Conservation (phyloP, 345 rosid genomes). For the Tarenaya hassleriana region DNA sequence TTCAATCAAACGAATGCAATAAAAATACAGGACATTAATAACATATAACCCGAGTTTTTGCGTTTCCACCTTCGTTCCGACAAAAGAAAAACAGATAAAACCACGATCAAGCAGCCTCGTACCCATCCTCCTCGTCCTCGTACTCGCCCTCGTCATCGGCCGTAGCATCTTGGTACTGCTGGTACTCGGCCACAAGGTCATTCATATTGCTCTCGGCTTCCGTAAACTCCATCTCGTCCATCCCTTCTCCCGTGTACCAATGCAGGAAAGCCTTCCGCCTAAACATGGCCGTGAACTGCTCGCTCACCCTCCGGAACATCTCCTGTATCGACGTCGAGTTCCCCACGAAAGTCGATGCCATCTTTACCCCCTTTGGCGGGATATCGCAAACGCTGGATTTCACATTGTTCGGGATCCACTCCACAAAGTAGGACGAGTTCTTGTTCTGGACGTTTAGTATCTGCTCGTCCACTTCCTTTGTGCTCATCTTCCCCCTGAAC, state of each 20-base stretch:
- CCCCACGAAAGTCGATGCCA: conserved; percentile 21
- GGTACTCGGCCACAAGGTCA: conserved; percentile 21
- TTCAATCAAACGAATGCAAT: too few species aligned
- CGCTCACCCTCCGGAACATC: conserved; percentile 25
- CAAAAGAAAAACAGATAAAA: too few species aligned
- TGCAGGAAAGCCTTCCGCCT: conserved; percentile 24
- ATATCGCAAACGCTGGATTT: conserved; percentile 21
- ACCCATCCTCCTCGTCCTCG: conserved; percentile 11
- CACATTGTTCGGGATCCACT: conserved; percentile 26
- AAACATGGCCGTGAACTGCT: conserved; percentile 24
- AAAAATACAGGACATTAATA: too few species aligned
- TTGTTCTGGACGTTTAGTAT: conserved; percentile 21
- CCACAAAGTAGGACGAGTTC: conserved; percentile 24
- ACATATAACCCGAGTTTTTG: too few species aligned
- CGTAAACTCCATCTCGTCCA: conserved; percentile 24
- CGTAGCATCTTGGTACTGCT: conserved; percentile 22
- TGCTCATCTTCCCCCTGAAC: conserved; percentile 24
- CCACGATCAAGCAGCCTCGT: too few species aligned
- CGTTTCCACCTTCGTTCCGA: too few species aligned
- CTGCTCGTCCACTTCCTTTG: conserved; percentile 22
- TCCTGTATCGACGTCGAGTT: conserved; percentile 22
- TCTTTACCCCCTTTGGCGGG: conserved; percentile 20
- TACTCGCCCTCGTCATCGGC: conserved; percentile 21
- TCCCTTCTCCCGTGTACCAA: conserved; percentile 24
- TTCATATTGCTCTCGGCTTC: conserved; percentile 26